phyloP scores from a whole-genome alignment of 768 basidiomycete genomes.

The Dendrothele bispora region DNA sequence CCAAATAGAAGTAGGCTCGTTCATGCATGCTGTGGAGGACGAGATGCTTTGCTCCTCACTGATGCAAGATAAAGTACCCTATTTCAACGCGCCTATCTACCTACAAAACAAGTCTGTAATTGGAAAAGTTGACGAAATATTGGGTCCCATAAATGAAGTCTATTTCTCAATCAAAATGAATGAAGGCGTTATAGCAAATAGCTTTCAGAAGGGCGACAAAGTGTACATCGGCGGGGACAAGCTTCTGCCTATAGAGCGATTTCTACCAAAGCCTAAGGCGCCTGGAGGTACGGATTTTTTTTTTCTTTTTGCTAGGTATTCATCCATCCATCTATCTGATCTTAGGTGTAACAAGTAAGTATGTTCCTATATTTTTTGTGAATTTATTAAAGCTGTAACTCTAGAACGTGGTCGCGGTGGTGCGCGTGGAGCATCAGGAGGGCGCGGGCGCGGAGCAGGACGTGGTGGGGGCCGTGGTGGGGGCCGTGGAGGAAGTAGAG shows the following conservation, averaged over 20 bases:
- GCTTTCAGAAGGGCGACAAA: slow-evolving; percentile 97
- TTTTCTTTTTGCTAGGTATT: slow-evolving; percentile 7
- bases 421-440: slow-evolving; percentile 27
- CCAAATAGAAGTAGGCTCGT: slow-evolving; percentile 83
- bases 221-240: slow-evolving; percentile 98
- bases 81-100: slow-evolving; percentile 99
- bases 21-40: slow-evolving; percentile 94
- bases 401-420: slow-evolving; percentile 38
- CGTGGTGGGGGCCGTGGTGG: slow-evolving; percentile 33
- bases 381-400: slow-evolving; percentile 10
- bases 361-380: slow-evolving; percentile 10
- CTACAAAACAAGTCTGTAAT: slow-evolving; percentile 94
- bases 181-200: slow-evolving; percentile 91
- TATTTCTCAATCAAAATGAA: slow-evolving; percentile 98
- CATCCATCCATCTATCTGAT: slow-evolving; percentile 1
- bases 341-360: slow-evolving; percentile 52
- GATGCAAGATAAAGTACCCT: slow-evolving; percentile 89
- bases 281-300: slow-evolving; percentile 51
- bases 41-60: slow-evolving; percentile 95
- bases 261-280: slow-evolving; percentile 93
- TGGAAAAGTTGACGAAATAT: slow-evolving; percentile 97
- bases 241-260: slow-evolving; percentile 92
- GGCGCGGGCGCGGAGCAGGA: slow-evolving; percentile 35
- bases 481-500: slow-evolving; percentile 33
- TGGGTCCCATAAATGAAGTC: slow-evolving; percentile 99